phyloP scores from a whole-genome alignment of 106 monocot genomes.

The Dendrobium catenatum region DNA sequence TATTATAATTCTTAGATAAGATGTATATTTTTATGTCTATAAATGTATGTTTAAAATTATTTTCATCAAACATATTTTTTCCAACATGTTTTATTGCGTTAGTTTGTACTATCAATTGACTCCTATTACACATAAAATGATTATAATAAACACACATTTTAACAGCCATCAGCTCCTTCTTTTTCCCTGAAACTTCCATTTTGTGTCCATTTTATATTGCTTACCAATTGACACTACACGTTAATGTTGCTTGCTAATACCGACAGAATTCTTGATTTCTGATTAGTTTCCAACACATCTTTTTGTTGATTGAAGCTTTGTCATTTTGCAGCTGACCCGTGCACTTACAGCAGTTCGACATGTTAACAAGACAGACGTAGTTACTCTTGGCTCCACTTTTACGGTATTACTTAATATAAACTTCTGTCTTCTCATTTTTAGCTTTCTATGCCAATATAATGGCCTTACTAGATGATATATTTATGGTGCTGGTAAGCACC shows the following conservation, averaged over 20 bases:
- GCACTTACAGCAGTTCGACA: constrained; percentile 76
- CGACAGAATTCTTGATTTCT: neutral
- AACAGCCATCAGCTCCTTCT: neutral
- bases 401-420: constrained; percentile 34
- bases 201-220: neutral
- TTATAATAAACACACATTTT: neutral
- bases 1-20: too few species aligned
- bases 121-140: neutral
- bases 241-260: neutral
- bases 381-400: constrained; percentile 88
- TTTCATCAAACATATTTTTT: too few species aligned
- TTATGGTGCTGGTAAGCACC: neutral
- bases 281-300: neutral
- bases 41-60: too few species aligned
- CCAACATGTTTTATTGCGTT: too few species aligned
- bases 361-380: constrained; percentile 85
- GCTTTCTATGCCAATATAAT: neutral
- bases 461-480: neutral
- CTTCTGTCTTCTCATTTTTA: neutral
- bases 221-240: too few species aligned
- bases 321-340: constrained; percentile 66
- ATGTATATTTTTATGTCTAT: too few species aligned
- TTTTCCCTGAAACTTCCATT: neutral
- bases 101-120: neutral
- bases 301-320: neutral